A percentile compares a stretch with the other conserved stretches of the same genome.
Evolutionary conservation across 2,329 filamentous ascomycete genomes (phyloP).

Genomic region (Diaporthe eres): DNA sequence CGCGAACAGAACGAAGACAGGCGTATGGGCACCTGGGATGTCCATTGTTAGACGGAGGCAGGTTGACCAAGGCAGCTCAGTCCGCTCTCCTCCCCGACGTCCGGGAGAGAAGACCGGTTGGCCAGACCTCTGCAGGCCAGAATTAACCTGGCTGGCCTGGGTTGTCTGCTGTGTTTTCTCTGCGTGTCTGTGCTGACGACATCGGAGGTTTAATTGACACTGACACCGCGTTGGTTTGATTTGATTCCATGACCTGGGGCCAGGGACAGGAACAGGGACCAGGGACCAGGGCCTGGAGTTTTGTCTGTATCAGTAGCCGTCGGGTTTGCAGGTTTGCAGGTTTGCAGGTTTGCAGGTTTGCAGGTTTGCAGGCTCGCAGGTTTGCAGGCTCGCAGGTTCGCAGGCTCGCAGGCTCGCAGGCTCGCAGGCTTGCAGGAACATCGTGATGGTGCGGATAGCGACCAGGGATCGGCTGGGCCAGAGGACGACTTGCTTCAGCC

Average conservation of each 20-base stretch:
- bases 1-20: not conserved
- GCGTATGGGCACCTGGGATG: not conserved
- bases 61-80: not conserved
- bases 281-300: not conserved
- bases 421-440: not conserved
- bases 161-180: not conserved
- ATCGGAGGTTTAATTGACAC: constrained; percentile 30
- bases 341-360: no score
- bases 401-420: no score
- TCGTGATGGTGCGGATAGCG: not conserved
- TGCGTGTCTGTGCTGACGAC: constrained; percentile 24
- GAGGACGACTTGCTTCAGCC: not conserved
- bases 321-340: not conserved
- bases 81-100: no score
- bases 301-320: not conserved
- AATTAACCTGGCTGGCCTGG: not conserved
- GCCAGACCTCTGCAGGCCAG: not conserved
- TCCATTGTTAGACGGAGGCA: not conserved
- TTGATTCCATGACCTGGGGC: constrained; percentile 1
- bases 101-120: not conserved
- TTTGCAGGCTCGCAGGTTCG: no score
- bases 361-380: not conserved
- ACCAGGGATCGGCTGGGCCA: not conserved
- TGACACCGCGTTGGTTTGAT: constrained; percentile 30
- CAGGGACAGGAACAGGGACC: not conserved